Conservation (phyloP, 1,284 basidiomycete genomes). For the Trametes polyzona region DNA sequence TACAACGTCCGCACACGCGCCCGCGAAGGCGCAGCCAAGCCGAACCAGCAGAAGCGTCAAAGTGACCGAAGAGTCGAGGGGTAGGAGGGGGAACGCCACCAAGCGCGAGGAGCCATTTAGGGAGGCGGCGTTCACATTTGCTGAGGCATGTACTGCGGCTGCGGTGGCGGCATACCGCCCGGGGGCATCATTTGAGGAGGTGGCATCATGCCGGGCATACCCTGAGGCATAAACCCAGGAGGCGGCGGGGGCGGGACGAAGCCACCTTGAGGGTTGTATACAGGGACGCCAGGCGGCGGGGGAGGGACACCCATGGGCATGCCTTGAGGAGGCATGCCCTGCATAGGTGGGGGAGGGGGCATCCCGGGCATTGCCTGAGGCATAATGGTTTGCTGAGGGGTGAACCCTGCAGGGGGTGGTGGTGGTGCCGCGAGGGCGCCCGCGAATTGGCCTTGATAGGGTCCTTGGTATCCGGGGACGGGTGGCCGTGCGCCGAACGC, state of each 20-base stretch:
- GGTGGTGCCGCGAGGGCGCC: conserved; percentile 77
- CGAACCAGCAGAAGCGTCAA: background rate
- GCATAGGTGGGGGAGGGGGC: conserved; percentile 38
- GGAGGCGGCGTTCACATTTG: conserved; percentile 16
- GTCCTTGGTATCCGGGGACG: conserved; percentile 67
- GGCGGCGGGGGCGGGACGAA: conserved; percentile 65
- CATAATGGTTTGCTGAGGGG: conserved; percentile 67
- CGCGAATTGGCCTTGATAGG: conserved; percentile 88
- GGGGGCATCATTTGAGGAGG: conserved; percentile 37
- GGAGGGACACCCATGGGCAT: conserved; percentile 30
- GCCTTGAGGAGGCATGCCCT: conserved; percentile 46
- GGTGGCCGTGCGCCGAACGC: conserved; percentile 66
- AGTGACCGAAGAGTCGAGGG: background rate
- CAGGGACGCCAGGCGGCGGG: conserved; percentile 41
- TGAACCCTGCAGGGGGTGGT: conserved; percentile 66
- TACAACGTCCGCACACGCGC: conserved; percentile 20
- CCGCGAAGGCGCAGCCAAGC: background rate
- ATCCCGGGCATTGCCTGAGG: conserved; percentile 45
- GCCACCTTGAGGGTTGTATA: conserved; percentile 47
- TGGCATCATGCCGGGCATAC: conserved; percentile 38
- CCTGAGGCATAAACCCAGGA: conserved; percentile 54
- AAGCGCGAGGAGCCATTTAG: background rate
- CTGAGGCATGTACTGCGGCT: conserved; percentile 23
- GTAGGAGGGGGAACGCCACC: too few species aligned
- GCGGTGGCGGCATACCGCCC: conserved; percentile 20